These are phyloP conservation scores for Monosporascus sp. DNA, from an alignment of 2,329 filamentous ascomycete genomes.

Conservation along the genomic window DNA sequence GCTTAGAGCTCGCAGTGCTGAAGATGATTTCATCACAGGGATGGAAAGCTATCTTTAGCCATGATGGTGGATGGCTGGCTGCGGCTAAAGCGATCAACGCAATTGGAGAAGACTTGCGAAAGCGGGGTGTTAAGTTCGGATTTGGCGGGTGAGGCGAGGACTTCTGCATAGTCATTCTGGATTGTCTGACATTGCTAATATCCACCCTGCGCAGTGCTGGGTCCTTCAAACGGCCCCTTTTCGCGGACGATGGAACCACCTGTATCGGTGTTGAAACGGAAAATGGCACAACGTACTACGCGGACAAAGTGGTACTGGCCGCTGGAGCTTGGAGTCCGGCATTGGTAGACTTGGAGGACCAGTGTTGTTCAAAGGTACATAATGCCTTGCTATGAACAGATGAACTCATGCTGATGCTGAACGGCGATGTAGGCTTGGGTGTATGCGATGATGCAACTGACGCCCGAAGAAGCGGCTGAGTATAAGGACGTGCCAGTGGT, in stretches of 20 bases:
- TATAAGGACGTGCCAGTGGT: slow-evolving; percentile 38
- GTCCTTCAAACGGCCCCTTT: slow-evolving; percentile 36
- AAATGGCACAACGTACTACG: slow-evolving; percentile 35
- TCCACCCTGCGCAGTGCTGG: slow-evolving; percentile 27
- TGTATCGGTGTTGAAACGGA: slow-evolving; percentile 36
- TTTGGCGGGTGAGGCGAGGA: slow-evolving; percentile 28
- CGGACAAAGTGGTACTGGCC: slow-evolving; percentile 38
- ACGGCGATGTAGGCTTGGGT: slow-evolving; percentile 33
- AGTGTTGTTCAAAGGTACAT: slow-evolving; percentile 30
- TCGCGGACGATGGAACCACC: slow-evolving; percentile 26
- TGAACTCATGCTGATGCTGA: slow-evolving; percentile 4
- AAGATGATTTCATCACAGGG: slow-evolving; percentile 20
- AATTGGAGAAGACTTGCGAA: slow-evolving; percentile 32
- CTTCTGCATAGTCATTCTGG: background rate
- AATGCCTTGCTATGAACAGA: background rate
- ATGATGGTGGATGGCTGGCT: slow-evolving; percentile 41
- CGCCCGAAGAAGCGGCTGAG: slow-evolving; percentile 31
- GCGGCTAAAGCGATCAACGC: slow-evolving; percentile 41
- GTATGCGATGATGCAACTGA: slow-evolving; percentile 38
- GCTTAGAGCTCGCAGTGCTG: background rate
- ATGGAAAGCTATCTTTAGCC: slow-evolving; percentile 39
- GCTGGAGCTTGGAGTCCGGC: slow-evolving; percentile 32
- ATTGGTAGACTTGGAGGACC: slow-evolving; percentile 30
- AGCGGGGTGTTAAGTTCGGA: slow-evolving; percentile 34
- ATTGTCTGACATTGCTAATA: background rate